Evolutionary conservation across 2,329 filamentous ascomycete genomes (phyloP), one percentile per base, ranked within the genome.

Genomic region (Aphanoascus verrucosus): DNA sequence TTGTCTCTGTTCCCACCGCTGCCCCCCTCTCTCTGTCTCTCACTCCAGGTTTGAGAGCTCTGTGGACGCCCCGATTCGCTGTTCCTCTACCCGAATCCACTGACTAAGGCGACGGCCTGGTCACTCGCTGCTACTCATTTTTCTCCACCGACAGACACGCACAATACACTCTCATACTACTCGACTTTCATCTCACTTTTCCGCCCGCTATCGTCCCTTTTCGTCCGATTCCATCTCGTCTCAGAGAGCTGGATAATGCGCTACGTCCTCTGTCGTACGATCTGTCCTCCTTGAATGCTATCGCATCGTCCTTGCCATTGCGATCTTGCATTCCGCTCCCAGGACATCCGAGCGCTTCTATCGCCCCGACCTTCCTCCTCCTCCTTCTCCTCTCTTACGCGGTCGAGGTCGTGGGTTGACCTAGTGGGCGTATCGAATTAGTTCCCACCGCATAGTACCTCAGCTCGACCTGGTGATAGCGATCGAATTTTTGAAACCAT

Each of bases 401-500:
- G 1, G 5, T 38, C 32, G 17, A 49, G n/a, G 35, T 37, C n/a
- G 35, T 37, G 35, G 5, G 35, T 31, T 17, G 31, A 35, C 31
- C 23, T 28, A 28, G 23, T 28, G 23, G 19, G 32, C 20, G n/a
- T 47, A 19, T 17, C 50, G 9, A 42, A 23, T 37, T 17, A 14
- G 41, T 45, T 32, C 37, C 34, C n/a, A 11, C 28, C 37, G 28
- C 23, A 28, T 23, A 28, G 45, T 42, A 7, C 14, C 38, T 31
- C 19, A 34, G 23, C 42, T 46, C 14, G n/a, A 53, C 19, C 34
- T 32, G 42, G 32, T 23, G 32, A n/a, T 20, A 15, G 5, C 35
- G 5, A 17, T 47, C 42, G 32, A 31, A 19, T n/a, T 14, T 32
- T 47, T 28, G 15, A 57, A 57, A 63, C 59, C 60, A 95, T 95